Conservation (phyloP, 2,329 filamentous ascomycete species). For the Fusarium staphyleae region DNA sequence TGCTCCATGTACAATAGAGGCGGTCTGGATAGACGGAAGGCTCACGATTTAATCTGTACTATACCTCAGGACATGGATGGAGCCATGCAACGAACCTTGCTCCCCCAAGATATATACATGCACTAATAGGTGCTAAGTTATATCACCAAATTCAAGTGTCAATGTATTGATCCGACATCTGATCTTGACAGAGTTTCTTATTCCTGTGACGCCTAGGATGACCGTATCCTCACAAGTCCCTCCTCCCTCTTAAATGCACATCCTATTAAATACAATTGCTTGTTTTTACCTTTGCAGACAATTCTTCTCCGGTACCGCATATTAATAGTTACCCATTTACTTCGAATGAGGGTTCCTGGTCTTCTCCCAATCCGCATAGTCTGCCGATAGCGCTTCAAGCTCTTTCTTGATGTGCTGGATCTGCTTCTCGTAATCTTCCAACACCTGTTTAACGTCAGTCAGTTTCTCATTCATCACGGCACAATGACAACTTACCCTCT, state of each 20-base stretch:
- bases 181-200: conserved; percentile 23
- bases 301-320: neutral
- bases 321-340: conserved; percentile 34
- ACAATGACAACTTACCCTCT: conserved; percentile 65
- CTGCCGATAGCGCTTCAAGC: conserved; percentile 67
- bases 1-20: conserved; percentile 39
- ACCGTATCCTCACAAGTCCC: conserved; percentile 27
- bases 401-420: conserved; percentile 78
- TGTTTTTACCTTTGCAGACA: conserved; percentile 2
- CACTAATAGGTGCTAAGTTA: neutral
- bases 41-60: conserved; percentile 37
- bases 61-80: conserved; percentile 29
- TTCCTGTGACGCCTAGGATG: conserved; percentile 35
- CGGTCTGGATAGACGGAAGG: conserved; percentile 30
- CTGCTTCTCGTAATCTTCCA: conserved; percentile 84
- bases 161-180: conserved; percentile 13
- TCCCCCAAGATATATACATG: conserved; percentile 15
- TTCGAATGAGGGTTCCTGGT: conserved; percentile 53
- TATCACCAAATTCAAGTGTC: conserved; percentile 3
- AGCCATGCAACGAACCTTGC: conserved; percentile 24
- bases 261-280: conserved; percentile 25
- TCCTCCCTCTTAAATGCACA: conserved; percentile 33
- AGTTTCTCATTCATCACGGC: conserved; percentile 2
- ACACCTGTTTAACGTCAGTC: conserved; percentile 60
- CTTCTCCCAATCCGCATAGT: conserved; percentile 64